phyloP scores from a whole-genome alignment of 202 grass and related monocot species.

The Panicum hallii region DNA sequence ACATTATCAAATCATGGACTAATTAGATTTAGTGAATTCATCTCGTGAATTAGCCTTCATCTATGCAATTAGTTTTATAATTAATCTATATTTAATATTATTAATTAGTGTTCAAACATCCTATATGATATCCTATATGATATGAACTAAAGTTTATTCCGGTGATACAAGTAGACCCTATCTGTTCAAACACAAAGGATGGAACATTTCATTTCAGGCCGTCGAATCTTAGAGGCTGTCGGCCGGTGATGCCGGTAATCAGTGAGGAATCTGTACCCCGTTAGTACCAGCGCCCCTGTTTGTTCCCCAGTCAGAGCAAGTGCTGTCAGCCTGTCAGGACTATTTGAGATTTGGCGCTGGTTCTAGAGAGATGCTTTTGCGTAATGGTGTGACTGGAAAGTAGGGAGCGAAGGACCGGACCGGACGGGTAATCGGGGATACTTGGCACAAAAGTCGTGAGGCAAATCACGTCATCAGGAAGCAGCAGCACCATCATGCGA shows the following conservation, averaged over 20 bases:
- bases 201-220: neutral
- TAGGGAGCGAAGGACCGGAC: slow-evolving; percentile 4
- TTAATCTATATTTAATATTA: too few species aligned
- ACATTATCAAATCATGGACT: too few species aligned
- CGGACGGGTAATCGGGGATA: too few species aligned
- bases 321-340: neutral
- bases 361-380: slow-evolving; percentile 38
- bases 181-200: neutral
- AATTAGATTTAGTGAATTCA: too few species aligned
- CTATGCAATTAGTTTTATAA: too few species aligned
- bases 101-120: too few species aligned
- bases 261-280: slow-evolving; percentile 20
- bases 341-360: neutral
- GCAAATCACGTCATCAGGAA: slow-evolving; percentile 1
- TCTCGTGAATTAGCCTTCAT: too few species aligned
- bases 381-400: slow-evolving; percentile 19
- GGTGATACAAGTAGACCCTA: neutral
- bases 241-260: slow-evolving; percentile 32
- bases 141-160: too few species aligned
- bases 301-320: neutral
- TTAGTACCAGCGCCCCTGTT: neutral
- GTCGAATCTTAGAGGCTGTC: slow-evolving; percentile 41
- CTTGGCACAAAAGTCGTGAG: slow-evolving; percentile 9
- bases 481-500: too few species aligned
- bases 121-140: too few species aligned